Conservation (phyloP, 179 eudicot genomes). For the Silene coronaria region DNA sequence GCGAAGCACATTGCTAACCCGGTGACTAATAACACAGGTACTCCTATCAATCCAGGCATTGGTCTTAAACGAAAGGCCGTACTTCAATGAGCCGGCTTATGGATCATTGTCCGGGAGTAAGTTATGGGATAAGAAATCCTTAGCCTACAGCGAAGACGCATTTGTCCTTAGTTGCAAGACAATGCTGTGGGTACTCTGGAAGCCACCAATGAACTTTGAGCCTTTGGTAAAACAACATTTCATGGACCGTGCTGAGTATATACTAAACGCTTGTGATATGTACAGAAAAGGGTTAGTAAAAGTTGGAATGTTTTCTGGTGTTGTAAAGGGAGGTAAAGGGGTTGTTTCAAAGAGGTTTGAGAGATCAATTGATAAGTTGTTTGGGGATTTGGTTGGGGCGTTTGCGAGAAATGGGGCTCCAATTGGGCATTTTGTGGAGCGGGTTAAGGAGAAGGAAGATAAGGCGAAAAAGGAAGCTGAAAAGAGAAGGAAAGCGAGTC, state of each 20-base stretch:
- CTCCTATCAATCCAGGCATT: slow-evolving; percentile 72
- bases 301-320: slow-evolving; percentile 24
- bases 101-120: slow-evolving; percentile 10
- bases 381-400: slow-evolving; percentile 25
- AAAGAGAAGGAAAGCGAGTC: not conserved
- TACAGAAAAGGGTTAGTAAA: slow-evolving; percentile 28
- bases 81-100: slow-evolving; percentile 56
- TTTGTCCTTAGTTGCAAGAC: slow-evolving; percentile 51
- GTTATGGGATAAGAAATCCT: slow-evolving; percentile 23
- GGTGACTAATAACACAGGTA: slow-evolving; percentile 22
- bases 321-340: not conserved
- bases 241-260: slow-evolving; percentile 23
- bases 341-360: slow-evolving; percentile 23
- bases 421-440: slow-evolving; percentile 18
- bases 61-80: slow-evolving; percentile 60
- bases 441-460: slow-evolving; percentile 13
- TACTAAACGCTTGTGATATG: slow-evolving; percentile 40
- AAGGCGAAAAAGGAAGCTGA: slow-evolving; percentile 12
- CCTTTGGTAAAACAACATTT: slow-evolving; percentile 42
- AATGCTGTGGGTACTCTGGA: slow-evolving; percentile 34
- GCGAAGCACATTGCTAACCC: not conserved
- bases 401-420: slow-evolving; percentile 25
- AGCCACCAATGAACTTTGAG: slow-evolving; percentile 46
- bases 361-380: slow-evolving; percentile 20
- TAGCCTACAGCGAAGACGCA: slow-evolving; percentile 39